A percentile compares a stretch with the other conserved stretches of the same genome.
Evolutionary conservation across 306 rosid genomes (phyloP).

Genomic region (Elaeagnus macrophylla): DNA sequence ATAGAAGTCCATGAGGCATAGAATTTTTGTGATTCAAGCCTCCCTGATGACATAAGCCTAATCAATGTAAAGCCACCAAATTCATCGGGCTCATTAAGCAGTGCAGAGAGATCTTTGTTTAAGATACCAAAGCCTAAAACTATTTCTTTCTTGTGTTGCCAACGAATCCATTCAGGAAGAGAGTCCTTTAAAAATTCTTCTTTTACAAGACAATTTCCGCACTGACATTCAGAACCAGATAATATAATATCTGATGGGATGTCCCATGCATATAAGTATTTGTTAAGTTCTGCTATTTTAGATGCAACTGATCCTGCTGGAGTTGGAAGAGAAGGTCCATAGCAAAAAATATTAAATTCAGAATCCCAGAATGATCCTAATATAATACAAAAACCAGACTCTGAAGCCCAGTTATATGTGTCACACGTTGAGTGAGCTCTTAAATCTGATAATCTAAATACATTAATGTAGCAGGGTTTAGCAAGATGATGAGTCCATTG

Average conservation of each 20-base stretch:
- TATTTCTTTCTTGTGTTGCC: slow-evolving; percentile 67
- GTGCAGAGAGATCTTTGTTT: slow-evolving; percentile 30
- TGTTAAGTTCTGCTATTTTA: slow-evolving; percentile 23
- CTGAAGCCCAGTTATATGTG: slow-evolving; percentile 42
- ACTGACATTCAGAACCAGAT: slow-evolving; percentile 35
- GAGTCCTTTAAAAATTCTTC: slow-evolving; percentile 46
- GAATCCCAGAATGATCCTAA: slow-evolving; percentile 60
- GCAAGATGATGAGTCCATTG: slow-evolving; percentile 58
- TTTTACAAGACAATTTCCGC: slow-evolving; percentile 52
- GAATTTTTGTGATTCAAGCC: slow-evolving; percentile 59
- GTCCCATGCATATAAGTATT: slow-evolving; percentile 49
- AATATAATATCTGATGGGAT: slow-evolving; percentile 45
- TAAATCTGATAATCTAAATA: slow-evolving; percentile 40
- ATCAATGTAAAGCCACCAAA: slow-evolving; percentile 58
- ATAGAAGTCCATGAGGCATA: slow-evolving; percentile 34
- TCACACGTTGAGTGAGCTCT: slow-evolving; percentile 42
- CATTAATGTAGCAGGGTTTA: slow-evolving; percentile 33
- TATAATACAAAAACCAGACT: slow-evolving; percentile 54
- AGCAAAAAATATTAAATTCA: slow-evolving; percentile 49
- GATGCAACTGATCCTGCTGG: slow-evolving; percentile 29
- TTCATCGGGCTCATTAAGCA: slow-evolving; percentile 37
- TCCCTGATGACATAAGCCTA: slow-evolving; percentile 57
- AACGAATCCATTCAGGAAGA: slow-evolving; percentile 63
- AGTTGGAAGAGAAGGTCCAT: slow-evolving; percentile 39
- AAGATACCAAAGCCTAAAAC: slow-evolving; percentile 57